Evolutionary conservation across 305 asterid species (phyloP).

Genomic region (Fraxinus sp.): DNA sequence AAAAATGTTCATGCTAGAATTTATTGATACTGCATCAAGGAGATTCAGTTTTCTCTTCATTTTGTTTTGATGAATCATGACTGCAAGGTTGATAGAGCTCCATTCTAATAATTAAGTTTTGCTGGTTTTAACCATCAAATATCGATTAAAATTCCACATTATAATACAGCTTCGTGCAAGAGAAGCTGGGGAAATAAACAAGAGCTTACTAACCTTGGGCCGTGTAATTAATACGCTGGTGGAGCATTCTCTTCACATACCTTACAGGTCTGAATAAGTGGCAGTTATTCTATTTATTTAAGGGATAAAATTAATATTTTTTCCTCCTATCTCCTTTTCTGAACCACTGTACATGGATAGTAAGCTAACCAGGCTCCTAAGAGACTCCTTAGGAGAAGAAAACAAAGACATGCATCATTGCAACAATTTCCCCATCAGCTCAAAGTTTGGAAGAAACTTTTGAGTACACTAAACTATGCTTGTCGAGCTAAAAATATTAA

Average conservation of each 20-base stretch:
- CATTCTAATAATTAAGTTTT: not conserved
- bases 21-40: not conserved
- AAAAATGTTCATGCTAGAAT: not conserved
- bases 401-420: conserved; percentile 84
- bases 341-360: conserved; percentile 57
- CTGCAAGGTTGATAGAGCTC: not conserved
- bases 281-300: not conserved
- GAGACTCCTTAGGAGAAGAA: conserved; percentile 84
- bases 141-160: conserved; percentile 4
- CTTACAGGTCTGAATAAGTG: conserved; percentile 61
- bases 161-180: conserved; percentile 75
- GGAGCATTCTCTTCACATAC: conserved; percentile 79
- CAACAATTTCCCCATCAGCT: conserved; percentile 76
- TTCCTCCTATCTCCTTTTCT: conserved; percentile 16
- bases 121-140: conserved; percentile 12
- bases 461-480: conserved; percentile 79
- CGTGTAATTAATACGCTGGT: conserved; percentile 78
- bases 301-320: not conserved
- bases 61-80: not conserved
- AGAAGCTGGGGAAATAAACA: conserved; percentile 91
- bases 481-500: conserved; percentile 80
- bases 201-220: conserved; percentile 81
- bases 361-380: conserved; percentile 79
- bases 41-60: not conserved
- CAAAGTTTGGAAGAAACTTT: conserved; percentile 73